Evolutionary conservation across 2,329 filamentous ascomycete species (phyloP), one percentile per base, ranked within the genome.

Genomic region (Clonostachys solani): DNA sequence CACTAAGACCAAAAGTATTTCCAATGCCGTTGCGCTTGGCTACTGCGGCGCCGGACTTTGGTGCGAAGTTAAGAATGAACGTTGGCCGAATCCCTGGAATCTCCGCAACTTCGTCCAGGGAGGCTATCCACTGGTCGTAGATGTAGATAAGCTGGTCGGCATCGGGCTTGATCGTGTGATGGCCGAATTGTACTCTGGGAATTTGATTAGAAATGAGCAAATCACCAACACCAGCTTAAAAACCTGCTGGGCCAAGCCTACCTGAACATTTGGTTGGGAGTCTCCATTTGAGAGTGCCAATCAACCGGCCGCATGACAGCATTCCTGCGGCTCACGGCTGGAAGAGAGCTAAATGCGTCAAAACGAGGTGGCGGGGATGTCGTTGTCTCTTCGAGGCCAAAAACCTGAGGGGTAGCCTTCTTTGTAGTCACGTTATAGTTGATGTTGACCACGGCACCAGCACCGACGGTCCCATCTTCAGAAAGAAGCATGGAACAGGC

Each of bases 161-260:
- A 49, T 69, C 60, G 1, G 68, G 62, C n/a, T 57, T 57, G 46
- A 71, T 66, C 0, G 65, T 63, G 5, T 66, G 58, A 43, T 65
- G 61, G 2, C 55, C 60, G 40, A 71, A 71, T 5, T 29, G 23
- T 29, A 29, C 23, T 29, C 23, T 29, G 3, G 23, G 10, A 29
- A 4, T 29, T 29, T 29, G 23, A 23, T 29, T 9, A 29, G 23
- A 6, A 29, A 29, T 6, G 23, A 10, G 6, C 2, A 29, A 10
- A 29, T 29, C 23, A 3, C 10, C 6, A 9, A 29, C 1, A 29
- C 23, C 23, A 29, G 9, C 9, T 29, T 3, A 29, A 29, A 29
- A 29, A 10, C 3, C 23, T 4, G 4, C 2, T 29, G 3, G 23
- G 23, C 23, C 8, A 29, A 10, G 38, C 52, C 40, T 54, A 65